A percentile compares a stretch with the other conserved stretches of the same genome.
These are phyloP conservation scores for Thozetella sp. DNA, from an alignment of 495 filamentous ascomycete species.

Conservation along the genomic window DNA sequence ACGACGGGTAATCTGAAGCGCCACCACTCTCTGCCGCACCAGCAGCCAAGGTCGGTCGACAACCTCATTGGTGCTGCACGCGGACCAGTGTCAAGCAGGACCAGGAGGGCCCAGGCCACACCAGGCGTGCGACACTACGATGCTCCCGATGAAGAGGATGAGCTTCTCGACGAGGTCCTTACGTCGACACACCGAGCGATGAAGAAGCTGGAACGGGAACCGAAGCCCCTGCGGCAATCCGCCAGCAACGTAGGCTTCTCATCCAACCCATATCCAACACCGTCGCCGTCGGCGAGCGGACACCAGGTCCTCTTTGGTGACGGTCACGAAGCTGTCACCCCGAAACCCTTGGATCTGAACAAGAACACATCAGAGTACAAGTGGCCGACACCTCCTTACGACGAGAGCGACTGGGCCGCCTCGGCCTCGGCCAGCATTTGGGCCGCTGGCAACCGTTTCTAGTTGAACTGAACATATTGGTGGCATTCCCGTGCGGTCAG, in stretches of 20 bases:
- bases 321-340: conserved; percentile 61
- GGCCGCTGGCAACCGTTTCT: conserved; percentile 62
- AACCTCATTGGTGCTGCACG: conserved; percentile 57
- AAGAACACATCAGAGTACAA: conserved; percentile 65
- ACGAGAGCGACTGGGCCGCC: conserved; percentile 86
- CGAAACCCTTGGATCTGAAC: conserved; percentile 51
- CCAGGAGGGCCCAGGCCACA: conserved; percentile 76
- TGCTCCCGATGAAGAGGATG: conserved; percentile 95
- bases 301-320: conserved; percentile 73
- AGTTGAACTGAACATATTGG: conserved; percentile 10
- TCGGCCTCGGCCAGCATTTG: conserved; percentile 78
- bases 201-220: conserved; percentile 51
- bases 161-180: conserved; percentile 84
- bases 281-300: conserved; percentile 84
- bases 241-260: conserved; percentile 59
- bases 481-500: conserved; percentile 1
- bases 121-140: conserved; percentile 85
- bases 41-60: conserved; percentile 65
- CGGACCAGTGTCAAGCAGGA: conserved; percentile 77
- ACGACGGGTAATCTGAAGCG: conserved; percentile 57
- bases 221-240: conserved; percentile 53
- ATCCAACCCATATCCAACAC: conserved; percentile 90
- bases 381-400: conserved; percentile 95
- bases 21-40: conserved; percentile 77
- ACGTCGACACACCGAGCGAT: conserved; percentile 49